Evolutionary conservation across 148 eudicot species (phyloP).

Genomic region (Nyssa sinensis): DNA sequence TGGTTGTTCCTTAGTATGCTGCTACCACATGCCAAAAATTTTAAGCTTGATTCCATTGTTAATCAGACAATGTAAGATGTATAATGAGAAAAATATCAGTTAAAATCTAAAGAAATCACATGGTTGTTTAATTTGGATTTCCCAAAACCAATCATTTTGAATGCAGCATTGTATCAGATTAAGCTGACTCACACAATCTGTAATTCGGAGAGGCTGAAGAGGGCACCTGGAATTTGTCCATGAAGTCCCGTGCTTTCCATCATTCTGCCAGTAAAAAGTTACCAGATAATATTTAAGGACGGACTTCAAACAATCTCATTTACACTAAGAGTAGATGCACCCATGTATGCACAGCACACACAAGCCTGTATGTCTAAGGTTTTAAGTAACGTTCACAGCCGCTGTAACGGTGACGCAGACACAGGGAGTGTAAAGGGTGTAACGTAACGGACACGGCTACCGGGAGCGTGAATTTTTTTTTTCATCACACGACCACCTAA

Average conservation of each 20-base stretch:
- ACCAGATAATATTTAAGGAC: background rate
- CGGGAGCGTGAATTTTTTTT: too few species aligned
- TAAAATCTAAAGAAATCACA: background rate
- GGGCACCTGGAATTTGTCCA: conserved; percentile 26
- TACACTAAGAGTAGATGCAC: too few species aligned
- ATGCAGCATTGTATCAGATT: background rate
- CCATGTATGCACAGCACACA: too few species aligned
- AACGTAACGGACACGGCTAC: too few species aligned
- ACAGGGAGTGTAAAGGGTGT: too few species aligned
- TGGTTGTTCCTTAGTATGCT: conserved; percentile 42
- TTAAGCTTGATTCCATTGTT: background rate
- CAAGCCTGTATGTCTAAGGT: too few species aligned
- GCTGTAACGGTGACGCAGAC: background rate
- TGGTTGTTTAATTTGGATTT: background rate
- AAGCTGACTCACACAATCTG: conserved; percentile 30
- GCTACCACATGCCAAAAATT: conserved; percentile 6
- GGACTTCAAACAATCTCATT: background rate
- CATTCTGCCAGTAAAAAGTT: conserved; percentile 24
- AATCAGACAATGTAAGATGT: background rate
- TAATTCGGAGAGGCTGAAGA: conserved; percentile 32
- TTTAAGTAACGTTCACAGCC: too few species aligned
- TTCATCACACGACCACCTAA: too few species aligned
- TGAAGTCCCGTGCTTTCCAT: conserved; percentile 35
- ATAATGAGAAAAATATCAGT: background rate
- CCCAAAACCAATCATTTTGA: background rate